Evolutionary conservation across 768 basidiomycete species (phyloP), one percentile per base, ranked within the genome.

Genomic region (Leccinum fibrillosum): DNA sequence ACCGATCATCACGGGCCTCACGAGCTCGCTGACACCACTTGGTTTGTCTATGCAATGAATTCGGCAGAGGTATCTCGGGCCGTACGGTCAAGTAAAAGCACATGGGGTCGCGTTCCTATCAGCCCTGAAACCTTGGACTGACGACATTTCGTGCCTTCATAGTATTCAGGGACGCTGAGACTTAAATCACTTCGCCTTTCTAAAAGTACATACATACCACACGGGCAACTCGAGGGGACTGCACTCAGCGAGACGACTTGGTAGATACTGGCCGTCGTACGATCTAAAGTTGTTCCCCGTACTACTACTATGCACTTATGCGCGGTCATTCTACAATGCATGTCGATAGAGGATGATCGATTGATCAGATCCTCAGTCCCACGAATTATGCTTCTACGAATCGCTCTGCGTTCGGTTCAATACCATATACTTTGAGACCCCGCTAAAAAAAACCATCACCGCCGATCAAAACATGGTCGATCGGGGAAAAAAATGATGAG

Each of bases 341-440:
- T 23, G 1, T 4, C 6, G 45, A 2, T 25, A 47, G 12, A 47
- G 13, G 30, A 44, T 44, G 19, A 42, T 44, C 11, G 19, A 44
- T 44, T 44, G 42, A 44, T 42, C 10, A 19, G 39, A 42, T 21
- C 19, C 42, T 12, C 19, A 44, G 8, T 44, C 19, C 19, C 19
- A 44, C 19, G 42, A 44, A 44, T 10, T 44, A 11, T 19, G 19
- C 26, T 37, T 12, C 44, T 63, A 66, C 7, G 55, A 23, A 34
- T 34, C 32, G 32, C 8, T 53, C 61, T 21, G 64, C 68, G 12
- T 68, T 72, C 81, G 86, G 86, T 55, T 72, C 72, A 7, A 72
- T 68, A 25, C 72, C 72, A 53, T 65, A 61, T n/a, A 73, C 63
- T 6, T 64, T 72, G 35, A 72, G 13, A 4, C 63, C 61, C 44